Evolutionary conservation across 2,329 filamentous ascomycete genomes (phyloP), one percentile per base, ranked within the genome.

Genomic region (Diaporthe sp.): DNA sequence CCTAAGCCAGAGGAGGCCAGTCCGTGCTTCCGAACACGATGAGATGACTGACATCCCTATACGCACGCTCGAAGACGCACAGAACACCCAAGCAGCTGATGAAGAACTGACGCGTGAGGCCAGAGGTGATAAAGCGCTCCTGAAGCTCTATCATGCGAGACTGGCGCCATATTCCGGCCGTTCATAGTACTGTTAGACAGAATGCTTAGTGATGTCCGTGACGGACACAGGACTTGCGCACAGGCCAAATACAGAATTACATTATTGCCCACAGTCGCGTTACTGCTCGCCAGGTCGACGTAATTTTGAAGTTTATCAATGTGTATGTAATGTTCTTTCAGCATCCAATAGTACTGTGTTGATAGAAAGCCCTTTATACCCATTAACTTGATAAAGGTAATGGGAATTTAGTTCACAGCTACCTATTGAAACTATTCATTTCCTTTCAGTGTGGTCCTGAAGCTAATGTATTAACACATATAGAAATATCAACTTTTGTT

Each of bases 51-150:
- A 2, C 8, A 37, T 51, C 8, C 44, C 44, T 19, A 68, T 19
- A 12, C 31, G 62, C 22, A 68, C 46, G 46, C 46, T 68, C 9
- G 62, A 68, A 37, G 62, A 68, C 22, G 62, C 62, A 25, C 62
- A 28, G 8, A 12, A 67, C 13, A 37, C 22, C 10, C 62, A 10
- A 44, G 31, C 7, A 1, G 19, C 28, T 19, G 44, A 67, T 25
- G 17, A 37, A 17, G 31, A 8, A 39, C 19, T 19, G 10, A 6
- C 6, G 12, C 46, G 7, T 39, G 62, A 25, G 28, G 7, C 12
- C 12, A 39, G 31, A 6, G 7, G 25, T 3, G 44, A 68, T 19
- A 37, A 17, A 19, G 46, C 28, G 13, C 44, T 37, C 46, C 22
- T 39, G 4, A 68, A 22, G 19, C 62, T 68, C 31, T 68, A 68